These are phyloP conservation scores for Citrus australasica DNA, from an alignment of 345 rosid genomes.

Conservation along the genomic window DNA sequence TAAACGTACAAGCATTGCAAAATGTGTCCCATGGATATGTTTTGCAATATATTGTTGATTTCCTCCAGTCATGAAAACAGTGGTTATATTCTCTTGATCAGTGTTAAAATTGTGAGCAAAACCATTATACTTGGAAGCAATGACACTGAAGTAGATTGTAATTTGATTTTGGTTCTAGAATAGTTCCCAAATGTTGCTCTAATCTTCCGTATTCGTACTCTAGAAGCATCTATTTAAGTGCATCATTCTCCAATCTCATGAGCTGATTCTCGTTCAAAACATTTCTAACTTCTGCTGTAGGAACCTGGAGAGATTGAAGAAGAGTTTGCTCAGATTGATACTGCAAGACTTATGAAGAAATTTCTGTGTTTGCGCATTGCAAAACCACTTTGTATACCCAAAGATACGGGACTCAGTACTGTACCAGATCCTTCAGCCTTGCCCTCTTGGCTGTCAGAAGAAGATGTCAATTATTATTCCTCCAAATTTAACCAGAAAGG, in stretches of 20 bases:
- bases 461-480: slow-evolving; percentile 57
- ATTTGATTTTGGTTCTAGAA: not conserved
- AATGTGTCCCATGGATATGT: not conserved
- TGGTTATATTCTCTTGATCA: not conserved
- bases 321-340: slow-evolving; percentile 64
- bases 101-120: not conserved
- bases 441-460: slow-evolving; percentile 74
- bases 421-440: slow-evolving; percentile 40
- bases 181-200: not conserved
- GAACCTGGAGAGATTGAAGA: slow-evolving; percentile 70
- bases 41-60: not conserved
- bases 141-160: not conserved
- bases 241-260: not conserved
- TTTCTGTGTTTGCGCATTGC: slow-evolving; percentile 43
- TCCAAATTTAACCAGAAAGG: slow-evolving; percentile 58
- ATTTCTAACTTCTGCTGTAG: slow-evolving; percentile 30
- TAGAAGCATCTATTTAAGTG: not conserved
- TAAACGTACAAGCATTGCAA: not conserved
- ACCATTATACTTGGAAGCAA: not conserved
- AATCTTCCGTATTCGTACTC: not conserved
- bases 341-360: slow-evolving; percentile 38
- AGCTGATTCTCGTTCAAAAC: not conserved
- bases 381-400: slow-evolving; percentile 52
- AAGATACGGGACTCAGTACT: slow-evolving; percentile 50
- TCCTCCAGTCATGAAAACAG: not conserved